These are phyloP conservation scores for Haplosporangium sp. DNA, from an alignment of 371 early-diverging fungal genomes.

Conservation along the genomic window DNA sequence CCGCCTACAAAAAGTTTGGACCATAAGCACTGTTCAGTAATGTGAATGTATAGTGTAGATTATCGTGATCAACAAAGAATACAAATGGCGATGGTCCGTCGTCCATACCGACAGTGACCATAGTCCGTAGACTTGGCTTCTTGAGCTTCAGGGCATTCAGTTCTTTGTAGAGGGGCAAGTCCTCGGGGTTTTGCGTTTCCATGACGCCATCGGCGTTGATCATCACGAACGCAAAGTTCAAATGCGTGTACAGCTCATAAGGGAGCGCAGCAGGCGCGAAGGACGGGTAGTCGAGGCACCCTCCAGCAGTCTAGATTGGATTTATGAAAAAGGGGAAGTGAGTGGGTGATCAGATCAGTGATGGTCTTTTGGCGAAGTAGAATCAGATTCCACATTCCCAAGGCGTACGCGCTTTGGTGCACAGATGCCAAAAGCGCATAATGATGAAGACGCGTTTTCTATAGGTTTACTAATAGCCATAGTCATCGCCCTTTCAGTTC, in stretches of 20 bases:
- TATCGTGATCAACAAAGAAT: not conserved
- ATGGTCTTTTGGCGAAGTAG: not conserved
- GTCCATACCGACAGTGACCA: slow-evolving; percentile 35
- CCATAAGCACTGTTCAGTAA: no score
- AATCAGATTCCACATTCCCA: slow-evolving; percentile 34
- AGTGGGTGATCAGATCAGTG: no score
- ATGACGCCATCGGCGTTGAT: slow-evolving; percentile 49
- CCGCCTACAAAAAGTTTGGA: slow-evolving; percentile 19
- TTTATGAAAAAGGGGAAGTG: not conserved
- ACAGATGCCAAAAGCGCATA: not conserved
- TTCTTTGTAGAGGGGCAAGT: slow-evolving; percentile 29
- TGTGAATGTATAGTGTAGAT: not conserved
- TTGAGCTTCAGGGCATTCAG: slow-evolving; percentile 45
- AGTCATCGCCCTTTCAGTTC: no score
- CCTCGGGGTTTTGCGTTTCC: slow-evolving; percentile 36
- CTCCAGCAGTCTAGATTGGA: slow-evolving; percentile 27
- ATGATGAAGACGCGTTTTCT: not conserved
- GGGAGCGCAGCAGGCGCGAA: slow-evolving; percentile 40
- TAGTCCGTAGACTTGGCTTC: slow-evolving; percentile 35
- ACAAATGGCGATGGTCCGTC: not conserved
- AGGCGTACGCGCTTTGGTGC: not conserved
- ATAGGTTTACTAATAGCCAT: no score
- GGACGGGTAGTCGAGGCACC: slow-evolving; percentile 46
- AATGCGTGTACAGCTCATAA: slow-evolving; percentile 42
- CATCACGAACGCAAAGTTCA: slow-evolving; percentile 51